These are phyloP conservation scores for Aspergillus bridgeri DNA, from an alignment of 495 filamentous ascomycete species.

Conservation along the genomic window DNA sequence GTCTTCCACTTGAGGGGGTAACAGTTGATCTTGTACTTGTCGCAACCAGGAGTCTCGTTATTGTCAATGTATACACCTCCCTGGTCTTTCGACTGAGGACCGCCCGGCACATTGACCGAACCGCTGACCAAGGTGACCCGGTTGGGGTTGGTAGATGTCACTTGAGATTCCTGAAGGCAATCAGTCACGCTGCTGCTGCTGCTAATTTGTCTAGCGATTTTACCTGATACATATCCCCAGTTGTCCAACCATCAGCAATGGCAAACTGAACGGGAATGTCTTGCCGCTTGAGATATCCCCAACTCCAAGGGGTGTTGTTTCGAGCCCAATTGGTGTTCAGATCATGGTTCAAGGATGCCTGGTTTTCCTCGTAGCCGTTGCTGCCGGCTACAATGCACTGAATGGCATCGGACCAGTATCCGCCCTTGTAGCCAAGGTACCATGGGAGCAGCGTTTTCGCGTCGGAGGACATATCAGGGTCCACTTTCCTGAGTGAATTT, in stretches of 20 bases:
- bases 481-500: constrained; percentile 15
- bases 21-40: constrained; percentile 42
- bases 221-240: constrained; percentile 56
- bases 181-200: not conserved
- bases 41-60: constrained; percentile 51
- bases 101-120: constrained; percentile 50
- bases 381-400: constrained; percentile 53
- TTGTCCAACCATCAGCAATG: constrained; percentile 52
- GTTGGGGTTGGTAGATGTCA: constrained; percentile 54
- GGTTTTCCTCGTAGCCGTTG: constrained; percentile 51
- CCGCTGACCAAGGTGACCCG: constrained; percentile 53
- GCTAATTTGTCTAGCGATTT: not conserved
- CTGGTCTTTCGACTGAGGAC: constrained; percentile 39
- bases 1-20: constrained; percentile 56
- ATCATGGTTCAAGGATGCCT: constrained; percentile 46
- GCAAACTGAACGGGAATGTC: constrained; percentile 54
- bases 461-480: constrained; percentile 21
- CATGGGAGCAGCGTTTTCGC: constrained; percentile 47
- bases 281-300: constrained; percentile 45
- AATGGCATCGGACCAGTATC: constrained; percentile 44
- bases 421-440: constrained; percentile 51
- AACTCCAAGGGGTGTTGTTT: constrained; percentile 53
- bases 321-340: constrained; percentile 52
- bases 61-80: constrained; percentile 56
- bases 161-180: constrained; percentile 40